Conservation (phyloP, 192 early-diverging fungal species). For the Rhizophagus sp. region DNA sequence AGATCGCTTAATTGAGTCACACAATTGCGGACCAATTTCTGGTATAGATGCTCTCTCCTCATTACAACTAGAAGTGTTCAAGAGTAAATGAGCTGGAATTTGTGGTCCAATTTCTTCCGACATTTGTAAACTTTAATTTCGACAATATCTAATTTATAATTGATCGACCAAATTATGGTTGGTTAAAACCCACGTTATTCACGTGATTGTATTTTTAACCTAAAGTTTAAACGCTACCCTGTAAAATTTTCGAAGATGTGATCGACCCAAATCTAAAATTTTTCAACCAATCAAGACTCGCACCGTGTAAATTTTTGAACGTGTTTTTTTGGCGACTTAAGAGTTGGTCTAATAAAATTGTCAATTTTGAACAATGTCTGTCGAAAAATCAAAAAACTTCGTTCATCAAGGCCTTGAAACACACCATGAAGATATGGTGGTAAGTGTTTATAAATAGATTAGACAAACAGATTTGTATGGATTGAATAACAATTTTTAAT, state of each 20-base stretch:
- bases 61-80: conserved; percentile 20
- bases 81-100: conserved; percentile 43
- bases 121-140: not conserved
- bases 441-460: conserved; percentile 39
- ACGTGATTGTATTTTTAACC: too few relatives aligned
- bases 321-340: too few relatives aligned
- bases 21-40: conserved; percentile 27
- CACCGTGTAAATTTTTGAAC: not conserved
- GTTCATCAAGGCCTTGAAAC: conserved; percentile 70
- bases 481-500: not conserved
- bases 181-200: too few relatives aligned
- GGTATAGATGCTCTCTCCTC: conserved; percentile 11
- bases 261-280: not conserved
- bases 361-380: not conserved
- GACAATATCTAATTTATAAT: too few relatives aligned
- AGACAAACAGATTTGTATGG: not conserved
- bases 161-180: too few relatives aligned
- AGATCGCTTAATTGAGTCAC: not conserved
- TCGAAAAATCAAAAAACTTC: not conserved
- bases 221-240: too few relatives aligned
- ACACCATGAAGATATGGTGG: conserved; percentile 88
- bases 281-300: not conserved
- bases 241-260: too few relatives aligned
- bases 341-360: too few relatives aligned
- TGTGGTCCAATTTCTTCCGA: conserved; percentile 42